Conservation (phyloP, 495 filamentous ascomycete species). For the Tuber calosporum region DNA sequence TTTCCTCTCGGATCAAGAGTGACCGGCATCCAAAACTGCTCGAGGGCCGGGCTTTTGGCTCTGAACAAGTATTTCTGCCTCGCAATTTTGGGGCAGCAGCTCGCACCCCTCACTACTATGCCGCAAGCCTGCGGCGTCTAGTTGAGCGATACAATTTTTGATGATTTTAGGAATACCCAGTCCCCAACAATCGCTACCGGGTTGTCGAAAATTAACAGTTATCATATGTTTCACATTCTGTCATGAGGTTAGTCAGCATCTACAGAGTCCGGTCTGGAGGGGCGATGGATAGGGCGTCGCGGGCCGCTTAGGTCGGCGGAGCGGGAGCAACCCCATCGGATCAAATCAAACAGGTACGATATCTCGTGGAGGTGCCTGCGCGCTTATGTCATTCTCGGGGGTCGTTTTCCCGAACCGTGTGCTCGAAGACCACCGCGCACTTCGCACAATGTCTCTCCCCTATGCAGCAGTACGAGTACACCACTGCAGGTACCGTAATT, state of each 20-base stretch:
- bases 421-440: neutral
- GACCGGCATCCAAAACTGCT: neutral
- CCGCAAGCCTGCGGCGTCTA: neutral
- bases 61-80: neutral
- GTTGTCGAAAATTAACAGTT: neutral
- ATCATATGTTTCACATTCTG: neutral
- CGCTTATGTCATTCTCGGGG: neutral
- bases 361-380: neutral
- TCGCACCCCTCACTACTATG: neutral
- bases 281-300: too few species aligned
- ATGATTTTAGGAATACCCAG: neutral
- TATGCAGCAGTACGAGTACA: neutral
- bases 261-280: neutral
- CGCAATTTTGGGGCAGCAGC: neutral
- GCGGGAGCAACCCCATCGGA: neutral
- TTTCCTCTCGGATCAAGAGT: neutral
- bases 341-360: neutral
- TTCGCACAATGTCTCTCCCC: neutral
- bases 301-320: neutral
- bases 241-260: neutral
- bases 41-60: neutral
- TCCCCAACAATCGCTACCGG: neutral
- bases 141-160: neutral
- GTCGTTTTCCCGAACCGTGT: neutral
- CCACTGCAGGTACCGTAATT: too few species aligned